Evolutionary conservation across 2,329 filamentous ascomycete genomes (phyloP).

Genomic region (Cercospora sesami): DNA sequence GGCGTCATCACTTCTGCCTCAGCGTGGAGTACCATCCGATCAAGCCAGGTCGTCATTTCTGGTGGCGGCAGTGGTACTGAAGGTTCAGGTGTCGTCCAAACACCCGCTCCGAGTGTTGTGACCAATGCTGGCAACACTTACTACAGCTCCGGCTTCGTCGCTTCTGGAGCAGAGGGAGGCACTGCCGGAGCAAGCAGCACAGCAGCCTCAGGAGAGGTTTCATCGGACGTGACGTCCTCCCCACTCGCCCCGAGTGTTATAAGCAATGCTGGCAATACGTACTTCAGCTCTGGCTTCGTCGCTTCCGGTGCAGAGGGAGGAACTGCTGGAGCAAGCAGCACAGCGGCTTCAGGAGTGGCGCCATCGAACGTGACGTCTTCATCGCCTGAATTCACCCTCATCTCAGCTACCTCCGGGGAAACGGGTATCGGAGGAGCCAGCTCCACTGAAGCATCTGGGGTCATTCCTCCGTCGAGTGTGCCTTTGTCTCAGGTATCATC

Average conservation of each 20-base stretch:
- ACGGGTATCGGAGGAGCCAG: constrained; percentile 14
- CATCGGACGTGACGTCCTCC: constrained; percentile 9
- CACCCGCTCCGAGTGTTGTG: constrained; percentile 24
- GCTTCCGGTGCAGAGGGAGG: constrained; percentile 24
- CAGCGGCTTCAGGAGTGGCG: constrained; percentile 15
- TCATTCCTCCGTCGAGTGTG: background rate
- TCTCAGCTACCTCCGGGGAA: constrained; percentile 18
- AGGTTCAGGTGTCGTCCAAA: constrained; percentile 22
- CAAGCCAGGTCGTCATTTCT: constrained; percentile 25
- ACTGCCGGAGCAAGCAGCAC: constrained; percentile 23
- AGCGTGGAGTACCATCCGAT: constrained; percentile 24
- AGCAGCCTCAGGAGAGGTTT: constrained; percentile 12
- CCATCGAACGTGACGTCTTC: constrained; percentile 13
- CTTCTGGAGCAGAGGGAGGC: constrained; percentile 25
- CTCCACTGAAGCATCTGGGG: constrained; percentile 15
- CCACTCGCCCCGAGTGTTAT: constrained; percentile 21
- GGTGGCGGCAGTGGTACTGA: constrained; percentile 20
- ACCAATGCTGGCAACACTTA: constrained; percentile 27
- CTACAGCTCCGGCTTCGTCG: constrained; percentile 27
- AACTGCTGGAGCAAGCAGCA: constrained; percentile 22
- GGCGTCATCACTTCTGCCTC: constrained; percentile 28
- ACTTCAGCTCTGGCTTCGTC: constrained; percentile 28
- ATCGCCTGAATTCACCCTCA: constrained; percentile 9
- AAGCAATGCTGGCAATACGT: constrained; percentile 26
- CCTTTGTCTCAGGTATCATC: constrained; percentile 18